Percentiles rank a stretch among this genome's conserved stretches.
Conservation (phyloP, 768 basidiomycete genomes). For the Mycena olivaceomarginata region DNA sequence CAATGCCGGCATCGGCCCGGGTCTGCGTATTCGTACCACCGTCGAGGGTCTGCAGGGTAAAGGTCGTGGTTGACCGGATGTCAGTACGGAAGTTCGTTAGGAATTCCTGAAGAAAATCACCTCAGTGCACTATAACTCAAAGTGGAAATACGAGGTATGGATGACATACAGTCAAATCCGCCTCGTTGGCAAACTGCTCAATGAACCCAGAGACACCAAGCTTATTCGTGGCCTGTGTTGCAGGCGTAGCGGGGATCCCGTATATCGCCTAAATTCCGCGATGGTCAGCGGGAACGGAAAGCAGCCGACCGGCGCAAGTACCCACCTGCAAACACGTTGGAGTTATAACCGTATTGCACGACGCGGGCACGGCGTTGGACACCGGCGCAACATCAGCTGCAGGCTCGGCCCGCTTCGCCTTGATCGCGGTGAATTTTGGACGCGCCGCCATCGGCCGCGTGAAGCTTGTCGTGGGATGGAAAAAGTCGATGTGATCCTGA, state of each 20-base stretch:
- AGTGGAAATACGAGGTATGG: slow-evolving; percentile 29
- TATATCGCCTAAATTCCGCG: slow-evolving; percentile 32
- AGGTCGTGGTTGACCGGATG: slow-evolving; percentile 54
- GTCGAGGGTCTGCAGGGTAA: slow-evolving; percentile 58
- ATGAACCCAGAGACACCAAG: too few species aligned
- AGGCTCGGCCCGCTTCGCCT: neutral
- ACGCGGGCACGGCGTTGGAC: slow-evolving; percentile 41
- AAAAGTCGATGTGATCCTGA: slow-evolving; percentile 36
- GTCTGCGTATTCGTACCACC: slow-evolving; percentile 57
- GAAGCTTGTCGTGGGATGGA: slow-evolving; percentile 47
- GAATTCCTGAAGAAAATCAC: slow-evolving; percentile 47
- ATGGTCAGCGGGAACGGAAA: neutral
- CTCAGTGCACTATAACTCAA: slow-evolving; percentile 41
- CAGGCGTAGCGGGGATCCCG: slow-evolving; percentile 49
- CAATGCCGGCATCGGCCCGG: slow-evolving; percentile 52
- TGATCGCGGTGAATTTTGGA: slow-evolving; percentile 24
- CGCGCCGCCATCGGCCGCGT: slow-evolving; percentile 4
- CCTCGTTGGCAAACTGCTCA: too few species aligned
- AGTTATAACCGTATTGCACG: slow-evolving; percentile 40
- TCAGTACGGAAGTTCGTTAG: slow-evolving; percentile 52
- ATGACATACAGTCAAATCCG: slow-evolving; percentile 15
- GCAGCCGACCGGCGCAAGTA: neutral
- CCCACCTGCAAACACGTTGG: slow-evolving; percentile 48
- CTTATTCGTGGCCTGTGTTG: too few species aligned
- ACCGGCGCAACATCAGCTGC: neutral